Base-by-base conservation (phyloP, 768 basidiomycete genomes). In the Xanthoconium stramineum region DNA sequence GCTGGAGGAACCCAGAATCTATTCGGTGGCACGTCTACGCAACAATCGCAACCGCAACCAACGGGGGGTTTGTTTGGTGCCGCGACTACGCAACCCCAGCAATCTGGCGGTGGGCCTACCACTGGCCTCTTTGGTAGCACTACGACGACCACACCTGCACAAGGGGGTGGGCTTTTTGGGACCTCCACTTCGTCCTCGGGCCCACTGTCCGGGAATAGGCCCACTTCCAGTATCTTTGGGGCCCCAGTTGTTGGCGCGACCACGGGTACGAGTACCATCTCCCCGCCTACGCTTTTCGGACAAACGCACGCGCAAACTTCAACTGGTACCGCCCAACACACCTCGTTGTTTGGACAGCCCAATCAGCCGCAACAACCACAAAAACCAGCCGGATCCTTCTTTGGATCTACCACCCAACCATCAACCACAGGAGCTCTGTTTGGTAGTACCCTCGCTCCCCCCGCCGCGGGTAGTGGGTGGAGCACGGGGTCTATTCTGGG, bases 181-280 rank as follows among this genome's bases (percentile, higher is more conserved):
- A 49, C n/a, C 40, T 54, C 68, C 3, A 58, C 56, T 36, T 45
- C 69, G 39, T 62, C 64, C 33, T 61, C 65, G 39, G 67, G 72
- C 48, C 65, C 72, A 38, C 55, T 75, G 30, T 78, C 79, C 45
- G 76, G 74, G 14, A 71, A 69, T 50, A 70, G 67, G 51, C 62
- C 63, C 17, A 67, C 72, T 8, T 60, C 65, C n/a, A 66, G 61
- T 33, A 45, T 68, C 42, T 61, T 71, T 62, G 65, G 65, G 43
- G 50, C 68, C 53, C 76, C 70, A 44, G 64, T 60, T 39, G 66
- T 66, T 43, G 57, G 65, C 35, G 39, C 51, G 32, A 17, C 43
- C 13, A 51, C 55, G 15, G 45, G 52, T 14, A 40, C 50, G 17
- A 61, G 37, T 32, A 59, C 52, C 4, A 65, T 67, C 28, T 59